A percentile compares a stretch with the other conserved stretches of the same genome.
Evolutionary conservation across 768 basidiomycete species (phyloP).

Genomic region (Filobasidium floriforme): DNA sequence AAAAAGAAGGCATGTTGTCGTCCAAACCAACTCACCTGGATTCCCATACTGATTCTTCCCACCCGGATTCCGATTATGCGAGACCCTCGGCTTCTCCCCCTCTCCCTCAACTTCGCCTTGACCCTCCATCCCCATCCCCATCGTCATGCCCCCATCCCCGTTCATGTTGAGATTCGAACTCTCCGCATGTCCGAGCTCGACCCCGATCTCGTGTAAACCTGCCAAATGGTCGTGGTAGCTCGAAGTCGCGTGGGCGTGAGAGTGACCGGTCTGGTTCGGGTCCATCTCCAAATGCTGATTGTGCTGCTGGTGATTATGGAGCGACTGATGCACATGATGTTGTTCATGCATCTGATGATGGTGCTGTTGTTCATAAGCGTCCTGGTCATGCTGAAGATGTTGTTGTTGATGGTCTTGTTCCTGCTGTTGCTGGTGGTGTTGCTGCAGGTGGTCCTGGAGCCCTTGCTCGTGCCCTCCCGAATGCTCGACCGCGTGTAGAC

Average conservation of each 20-base stretch:
- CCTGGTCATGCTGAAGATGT: neutral
- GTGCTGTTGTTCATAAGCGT: neutral
- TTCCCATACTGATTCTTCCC: constrained; percentile 9
- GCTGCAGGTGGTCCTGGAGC: neutral
- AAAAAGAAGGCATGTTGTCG: no score
- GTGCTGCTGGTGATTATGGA: neutral
- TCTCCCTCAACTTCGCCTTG: neutral
- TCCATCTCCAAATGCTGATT: neutral
- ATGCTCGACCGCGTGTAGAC: neutral
- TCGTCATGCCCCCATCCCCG: neutral
- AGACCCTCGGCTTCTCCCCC: neutral
- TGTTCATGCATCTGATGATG: neutral
- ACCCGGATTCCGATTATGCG: constrained; percentile 3
- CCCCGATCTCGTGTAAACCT: neutral
- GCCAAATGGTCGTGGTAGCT: no score
- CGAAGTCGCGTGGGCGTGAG: no score
- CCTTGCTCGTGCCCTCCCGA: neutral
- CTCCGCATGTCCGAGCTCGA: neutral
- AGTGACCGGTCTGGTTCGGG: neutral
- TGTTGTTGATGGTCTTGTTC: neutral
- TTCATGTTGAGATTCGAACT: neutral
- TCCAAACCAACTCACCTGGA: constrained; percentile 6
- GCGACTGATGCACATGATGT: neutral
- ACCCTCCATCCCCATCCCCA: neutral
- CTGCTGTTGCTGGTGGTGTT: neutral